Evolutionary conservation across 129 eudicot species (phyloP), one percentile per base, ranked within the genome.

Genomic region (Silybum marianum): DNA sequence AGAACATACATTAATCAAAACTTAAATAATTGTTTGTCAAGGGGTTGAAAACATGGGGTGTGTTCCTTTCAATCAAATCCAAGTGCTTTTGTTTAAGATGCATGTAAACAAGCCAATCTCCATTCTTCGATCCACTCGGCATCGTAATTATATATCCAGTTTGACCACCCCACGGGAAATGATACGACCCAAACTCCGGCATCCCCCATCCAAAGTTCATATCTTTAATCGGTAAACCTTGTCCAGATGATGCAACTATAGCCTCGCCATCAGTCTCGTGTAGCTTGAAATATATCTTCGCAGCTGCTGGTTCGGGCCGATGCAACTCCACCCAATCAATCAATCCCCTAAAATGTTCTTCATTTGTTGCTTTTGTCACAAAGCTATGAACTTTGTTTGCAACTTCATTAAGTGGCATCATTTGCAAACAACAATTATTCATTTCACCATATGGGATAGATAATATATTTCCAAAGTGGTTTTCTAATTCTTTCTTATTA

Each of bases 61-160:
- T 92, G 19, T 80, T 75, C 7, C 46, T 66, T 81, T 92, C 95
- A 26, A 92, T 40, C 77, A 87, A 71, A 62, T 92, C 91, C 32
- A 92, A 11, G 11, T 92, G 93, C 22, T 58, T 65, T 26, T 83
- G 78, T 28, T 13, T 73, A 4, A 92, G 88, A 71, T 90, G 93
- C 89, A 83, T 81, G 77, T 86, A 92, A 3, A 92, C 93, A 74
- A 92, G 32, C 97, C 95, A 92, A 77, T 92, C 97, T 14, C 91
- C 97, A 28, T 90, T 81, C 32, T 78, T 72, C 4, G 8, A 44
- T 0, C 85, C 80, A 72, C 89, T 87, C 0, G 91, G 93, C 95
- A 92, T 80, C 13, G 95, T 91, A 89, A 89, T 84, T 39, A 92
- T 91, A 66, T 90, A 92, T 48, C 97, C 97, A 0, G 91, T 68